These are phyloP conservation scores for Picocystis sp. DNA, from an alignment of 163 green algal genomes.

Conservation along the genomic window DNA sequence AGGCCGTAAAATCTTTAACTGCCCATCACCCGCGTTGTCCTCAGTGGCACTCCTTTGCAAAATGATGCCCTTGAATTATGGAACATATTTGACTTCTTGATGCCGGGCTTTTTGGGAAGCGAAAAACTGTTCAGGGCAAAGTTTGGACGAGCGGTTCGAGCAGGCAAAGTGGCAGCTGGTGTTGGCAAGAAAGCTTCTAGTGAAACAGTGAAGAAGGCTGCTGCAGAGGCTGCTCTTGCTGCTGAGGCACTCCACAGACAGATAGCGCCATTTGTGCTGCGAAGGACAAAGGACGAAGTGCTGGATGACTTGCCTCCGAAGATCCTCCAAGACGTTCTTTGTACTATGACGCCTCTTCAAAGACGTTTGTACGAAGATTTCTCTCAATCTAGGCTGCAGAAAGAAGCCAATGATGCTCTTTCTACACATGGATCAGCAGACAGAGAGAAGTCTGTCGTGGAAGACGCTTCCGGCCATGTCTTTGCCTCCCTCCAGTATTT, in stretches of 20 bases:
- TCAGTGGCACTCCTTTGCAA: slow-evolving; percentile 83
- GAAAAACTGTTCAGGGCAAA: slow-evolving; percentile 36
- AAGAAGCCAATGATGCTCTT: not conserved
- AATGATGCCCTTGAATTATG: slow-evolving; percentile 94
- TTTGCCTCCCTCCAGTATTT: slow-evolving; percentile 63
- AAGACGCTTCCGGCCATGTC: slow-evolving; percentile 8
- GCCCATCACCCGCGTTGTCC: slow-evolving; percentile 69
- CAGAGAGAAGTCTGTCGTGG: slow-evolving; percentile 5
- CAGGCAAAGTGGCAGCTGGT: slow-evolving; percentile 30
- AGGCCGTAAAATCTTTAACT: slow-evolving; percentile 17
- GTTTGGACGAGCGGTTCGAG: slow-evolving; percentile 28
- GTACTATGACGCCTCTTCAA: slow-evolving; percentile 10
- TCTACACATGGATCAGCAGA: slow-evolving; percentile 13
- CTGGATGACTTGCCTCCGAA: slow-evolving; percentile 92
- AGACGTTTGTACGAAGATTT: not conserved
- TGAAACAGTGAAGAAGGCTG: too few species aligned
- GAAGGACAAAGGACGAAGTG: slow-evolving; percentile 88
- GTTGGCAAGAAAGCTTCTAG: slow-evolving; percentile 35
- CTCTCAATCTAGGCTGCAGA: too few species aligned
- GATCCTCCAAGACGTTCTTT: slow-evolving; percentile 59
- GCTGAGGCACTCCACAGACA: slow-evolving; percentile 14
- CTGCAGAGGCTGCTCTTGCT: slow-evolving; percentile 10
- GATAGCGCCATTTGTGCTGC: slow-evolving; percentile 88
- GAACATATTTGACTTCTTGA: slow-evolving; percentile 96
- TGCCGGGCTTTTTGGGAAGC: slow-evolving; percentile 89